These are phyloP conservation scores for Pyrenophora teres DNA, from an alignment of 2,329 filamentous ascomycete genomes.

Conservation along the genomic window DNA sequence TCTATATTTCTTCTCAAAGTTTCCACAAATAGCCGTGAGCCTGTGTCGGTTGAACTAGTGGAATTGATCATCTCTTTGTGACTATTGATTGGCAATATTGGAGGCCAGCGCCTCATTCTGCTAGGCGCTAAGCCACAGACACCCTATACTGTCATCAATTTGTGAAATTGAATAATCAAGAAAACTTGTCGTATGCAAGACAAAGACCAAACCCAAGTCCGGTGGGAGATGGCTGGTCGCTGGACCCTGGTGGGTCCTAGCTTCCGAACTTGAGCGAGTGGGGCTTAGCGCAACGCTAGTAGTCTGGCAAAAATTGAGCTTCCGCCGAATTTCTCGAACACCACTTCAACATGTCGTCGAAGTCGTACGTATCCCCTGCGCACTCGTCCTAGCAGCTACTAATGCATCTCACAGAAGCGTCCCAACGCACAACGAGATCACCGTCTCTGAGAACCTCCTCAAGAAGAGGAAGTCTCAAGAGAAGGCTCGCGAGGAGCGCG, in stretches of 20 bases:
- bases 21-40: too few species aligned
- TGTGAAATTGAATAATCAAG: not conserved
- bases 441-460: slow-evolving; percentile 96
- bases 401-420: slow-evolving; percentile 68
- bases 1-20: too few species aligned
- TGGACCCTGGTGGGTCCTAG: not conserved
- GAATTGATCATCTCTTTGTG: too few species aligned
- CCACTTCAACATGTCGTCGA: slow-evolving; percentile 47
- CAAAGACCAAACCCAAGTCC: not conserved
- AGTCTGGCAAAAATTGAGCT: slow-evolving; percentile 21
- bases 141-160: not conserved
- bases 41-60: too few species aligned
- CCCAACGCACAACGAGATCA: slow-evolving; percentile 88
- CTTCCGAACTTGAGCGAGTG: not conserved
- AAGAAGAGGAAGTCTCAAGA: slow-evolving; percentile 99
- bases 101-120: too few species aligned
- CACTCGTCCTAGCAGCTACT: slow-evolving; percentile 56
- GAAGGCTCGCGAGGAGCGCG: slow-evolving; percentile 92
- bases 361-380: slow-evolving; percentile 60
- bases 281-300: slow-evolving; percentile 16
- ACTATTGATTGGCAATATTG: too few species aligned
- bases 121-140: too few species aligned
- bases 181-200: not conserved
- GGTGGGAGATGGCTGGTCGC: not conserved
- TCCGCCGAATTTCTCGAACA: slow-evolving; percentile 56